These are phyloP conservation scores for Aureobasidium sp. DNA, from an alignment of 2,329 filamentous ascomycete genomes.

Conservation along the genomic window DNA sequence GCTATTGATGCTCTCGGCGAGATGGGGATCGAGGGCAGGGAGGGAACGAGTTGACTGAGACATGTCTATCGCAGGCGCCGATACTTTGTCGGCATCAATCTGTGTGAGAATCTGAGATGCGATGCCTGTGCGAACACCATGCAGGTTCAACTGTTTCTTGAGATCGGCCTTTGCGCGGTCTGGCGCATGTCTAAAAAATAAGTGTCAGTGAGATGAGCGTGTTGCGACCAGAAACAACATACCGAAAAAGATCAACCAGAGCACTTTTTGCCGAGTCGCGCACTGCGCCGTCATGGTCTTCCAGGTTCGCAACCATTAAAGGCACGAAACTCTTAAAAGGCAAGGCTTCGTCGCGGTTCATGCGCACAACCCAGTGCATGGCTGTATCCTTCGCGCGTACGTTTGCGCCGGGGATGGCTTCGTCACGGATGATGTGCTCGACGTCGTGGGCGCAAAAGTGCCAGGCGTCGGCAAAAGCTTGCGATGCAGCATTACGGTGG, in stretches of 20 bases:
- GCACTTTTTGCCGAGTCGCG: constrained; percentile 76
- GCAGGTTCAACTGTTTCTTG: constrained; percentile 75
- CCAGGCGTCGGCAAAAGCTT: constrained; percentile 73
- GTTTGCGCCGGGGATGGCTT: constrained; percentile 72
- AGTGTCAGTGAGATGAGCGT: not conserved
- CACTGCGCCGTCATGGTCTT: constrained; percentile 83
- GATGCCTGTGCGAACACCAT: constrained; percentile 81
- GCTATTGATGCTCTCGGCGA: constrained; percentile 36
- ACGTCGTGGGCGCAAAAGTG: constrained; percentile 62
- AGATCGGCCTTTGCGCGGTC: constrained; percentile 80
- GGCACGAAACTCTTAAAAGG: constrained; percentile 80
- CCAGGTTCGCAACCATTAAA: constrained; percentile 73
- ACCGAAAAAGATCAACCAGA: constrained; percentile 82
- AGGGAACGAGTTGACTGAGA: constrained; percentile 37
- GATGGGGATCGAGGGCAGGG: constrained; percentile 34
- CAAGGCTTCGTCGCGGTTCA: constrained; percentile 72
- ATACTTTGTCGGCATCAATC: constrained; percentile 36
- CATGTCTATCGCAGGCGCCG: constrained; percentile 24
- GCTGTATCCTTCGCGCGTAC: constrained; percentile 75
- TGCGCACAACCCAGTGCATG: constrained; percentile 79
- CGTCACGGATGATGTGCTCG: constrained; percentile 71
- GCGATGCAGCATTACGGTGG: constrained; percentile 64
- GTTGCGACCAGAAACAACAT: constrained; percentile 18
- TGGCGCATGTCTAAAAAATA: constrained; percentile 58
- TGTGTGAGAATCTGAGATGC: constrained; percentile 72